Base-by-base conservation (phyloP, 2,329 filamentous ascomycete species). In the Nothophoma quercina region DNA sequence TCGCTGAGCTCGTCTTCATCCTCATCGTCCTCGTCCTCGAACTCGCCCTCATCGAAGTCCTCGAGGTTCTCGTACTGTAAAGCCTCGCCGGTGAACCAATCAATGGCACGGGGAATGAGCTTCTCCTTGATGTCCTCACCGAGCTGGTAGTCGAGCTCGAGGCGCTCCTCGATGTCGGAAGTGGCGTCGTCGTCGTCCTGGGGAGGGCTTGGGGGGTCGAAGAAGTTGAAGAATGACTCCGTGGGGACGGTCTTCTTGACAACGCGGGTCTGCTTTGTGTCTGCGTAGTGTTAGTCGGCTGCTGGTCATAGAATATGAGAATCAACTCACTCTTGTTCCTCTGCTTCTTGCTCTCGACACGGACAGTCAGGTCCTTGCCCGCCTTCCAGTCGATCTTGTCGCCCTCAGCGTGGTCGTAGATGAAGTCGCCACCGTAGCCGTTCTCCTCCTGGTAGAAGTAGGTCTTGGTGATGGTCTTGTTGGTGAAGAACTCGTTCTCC, bases 121-220 rank as follows among this genome's bases (percentile, higher is more conserved):
- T 99, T 99, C 85, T 99, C 95, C 83, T 99, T 99, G 81, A 99
- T 97, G 74, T 99, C 95, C 82, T 99, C 95, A 63, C 95, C 95
- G 35, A 99, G 87, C 80, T 98, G 93, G 78, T 98, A 99, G 79
- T 99, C 95, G 44, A 99, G 88, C 81, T 99, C 95, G 50, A 99
- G 86, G 60, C 95, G 93, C 79, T 96, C 93, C 82, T 99, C 95
- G 44, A 99, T 96, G 74, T 99, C 95, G 43, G 88, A 89, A 48
- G 89, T 87, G 55, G 89, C 87, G 63, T 93, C 88, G 33, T 87
- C 41, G 90, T 89, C 41, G 91, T 87, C 41, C 81, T 83, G 22
- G 91, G 95, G 56, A 91, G 88, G 64, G 79, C 91, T 91, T 38
- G 95, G 96, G 21, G 95, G 95, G 47, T 92, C 92, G 83, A 99